Base-by-base conservation (phyloP, 1,139 yeast species). In the Taphrina wiesneri region DNA sequence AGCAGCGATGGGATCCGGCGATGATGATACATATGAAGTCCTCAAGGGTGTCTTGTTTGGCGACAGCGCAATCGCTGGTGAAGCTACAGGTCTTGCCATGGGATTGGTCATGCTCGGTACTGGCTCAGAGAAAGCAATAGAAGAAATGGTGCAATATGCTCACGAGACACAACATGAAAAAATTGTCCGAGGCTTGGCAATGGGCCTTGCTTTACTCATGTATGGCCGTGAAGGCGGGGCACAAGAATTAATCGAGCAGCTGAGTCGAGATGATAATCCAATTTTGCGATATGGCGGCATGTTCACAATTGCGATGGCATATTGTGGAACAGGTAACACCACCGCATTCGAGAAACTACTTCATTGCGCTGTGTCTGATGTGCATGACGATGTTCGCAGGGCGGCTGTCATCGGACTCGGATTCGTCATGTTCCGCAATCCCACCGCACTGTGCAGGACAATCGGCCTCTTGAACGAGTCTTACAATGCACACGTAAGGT, bases 401-500 rank as follows among this genome's bases (percentile, higher is more conserved):
- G 97, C 96, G 1, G 89, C 99, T 1, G 98, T 93, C 17, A 86
- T 88, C 77, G 86, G 92, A n/a, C 82, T 93, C 67, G 99, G 99
- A 43, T 93, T 95, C 78, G 87, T 93, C 66, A 82, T 93, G 72
- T 82, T 93, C 70, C 88, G 97, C 74, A 96, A 92, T 77, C 90
- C 90, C 76, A 87, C 93, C 36, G 91, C 97, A 0, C 93, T 95
- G 39, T 99, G 99, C 69, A 88, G 96, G 73, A 88, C 95, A 79
- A 97, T 93, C 45, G 96, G 92, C 76, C 82, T 93, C 70, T 82
- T 95, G 72, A 85, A 97, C 0, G 97, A 92, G 77, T 90, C 97
- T 0, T 97, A 93, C 77, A 95, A 93, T 75, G 96, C 99, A 17
- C 98, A 95, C 75, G 99, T 95, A 36, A 89, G 99, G 77, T 93